These are phyloP conservation scores for Parascedosporium putredinis DNA, from an alignment of 2,329 filamentous ascomycete genomes.

Conservation along the genomic window DNA sequence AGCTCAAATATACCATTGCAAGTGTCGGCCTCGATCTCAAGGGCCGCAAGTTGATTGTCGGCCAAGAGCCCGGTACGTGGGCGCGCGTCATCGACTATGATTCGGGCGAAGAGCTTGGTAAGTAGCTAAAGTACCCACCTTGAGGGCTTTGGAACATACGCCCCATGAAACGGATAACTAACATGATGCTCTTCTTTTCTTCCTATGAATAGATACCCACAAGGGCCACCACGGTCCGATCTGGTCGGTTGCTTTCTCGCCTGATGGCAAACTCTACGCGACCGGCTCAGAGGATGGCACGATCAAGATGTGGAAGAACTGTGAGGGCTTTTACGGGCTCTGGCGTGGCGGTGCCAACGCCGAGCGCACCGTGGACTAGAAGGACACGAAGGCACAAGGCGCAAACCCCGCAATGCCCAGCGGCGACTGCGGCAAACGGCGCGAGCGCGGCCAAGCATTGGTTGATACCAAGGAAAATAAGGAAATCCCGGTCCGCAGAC, in stretches of 20 bases:
- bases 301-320: conserved; percentile 81
- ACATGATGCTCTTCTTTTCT: not conserved
- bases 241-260: conserved; percentile 91
- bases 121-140: conserved; percentile 16
- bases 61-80: conserved; percentile 89
- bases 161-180: not conserved
- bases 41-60: conserved; percentile 75
- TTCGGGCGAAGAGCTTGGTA: conserved; percentile 66
- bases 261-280: conserved; percentile 90
- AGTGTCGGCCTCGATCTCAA: conserved; percentile 81
- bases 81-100: conserved; percentile 91
- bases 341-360: conserved; percentile 41
- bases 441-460: not conserved
- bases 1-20: conserved; percentile 75
- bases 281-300: conserved; percentile 96
- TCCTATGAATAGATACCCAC: conserved; percentile 61
- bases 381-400: conserved; percentile 6
- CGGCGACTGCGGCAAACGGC: not conserved
- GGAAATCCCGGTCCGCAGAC: not conserved
- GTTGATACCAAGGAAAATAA: not conserved
- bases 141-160: not conserved
- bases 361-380: conserved; percentile 12
- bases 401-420: not conserved
- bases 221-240: conserved; percentile 97
- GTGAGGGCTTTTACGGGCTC: conserved; percentile 53